A percentile compares a stretch with the other conserved stretches of the same genome.
Evolutionary conservation across 768 basidiomycete species (phyloP).

Genomic region (Boletellus ananas): DNA sequence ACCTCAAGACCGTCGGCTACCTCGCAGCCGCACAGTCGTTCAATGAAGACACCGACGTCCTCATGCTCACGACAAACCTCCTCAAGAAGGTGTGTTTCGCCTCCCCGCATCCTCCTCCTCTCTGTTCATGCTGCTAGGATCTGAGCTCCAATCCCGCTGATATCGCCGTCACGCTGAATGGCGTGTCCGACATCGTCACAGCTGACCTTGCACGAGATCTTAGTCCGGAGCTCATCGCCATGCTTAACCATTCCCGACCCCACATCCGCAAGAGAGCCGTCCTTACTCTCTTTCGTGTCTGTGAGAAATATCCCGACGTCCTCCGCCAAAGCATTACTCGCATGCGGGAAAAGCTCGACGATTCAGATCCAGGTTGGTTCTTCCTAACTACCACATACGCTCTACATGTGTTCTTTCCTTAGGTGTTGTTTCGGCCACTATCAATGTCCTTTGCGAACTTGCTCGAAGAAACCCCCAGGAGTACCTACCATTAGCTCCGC

Average conservation of each 20-base stretch:
- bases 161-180: constrained; percentile 71
- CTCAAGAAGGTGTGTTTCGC: constrained; percentile 74
- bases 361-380: constrained; percentile 60
- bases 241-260: constrained; percentile 87
- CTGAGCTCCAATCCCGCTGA: constrained; percentile 73
- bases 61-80: constrained; percentile 95
- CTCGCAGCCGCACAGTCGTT: constrained; percentile 92
- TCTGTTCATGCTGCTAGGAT: constrained; percentile 49
- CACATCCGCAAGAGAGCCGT: constrained; percentile 90
- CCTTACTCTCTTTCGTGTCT: constrained; percentile 74
- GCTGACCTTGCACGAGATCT: constrained; percentile 90
- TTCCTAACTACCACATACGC: background rate
- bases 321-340: constrained; percentile 60
- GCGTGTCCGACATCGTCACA: constrained; percentile 80
- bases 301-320: constrained; percentile 80
- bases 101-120: background rate
- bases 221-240: constrained; percentile 74
- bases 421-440: constrained; percentile 93
- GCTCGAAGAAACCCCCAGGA: constrained; percentile 75
- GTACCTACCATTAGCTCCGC: constrained; percentile 85
- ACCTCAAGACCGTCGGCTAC: constrained; percentile 94
- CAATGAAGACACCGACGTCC: constrained; percentile 89
- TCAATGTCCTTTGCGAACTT: constrained; percentile 93
- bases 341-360: constrained; percentile 77
- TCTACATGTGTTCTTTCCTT: background rate